Conservation (phyloP, 768 basidiomycete species). For the Suillus subaureus region DNA sequence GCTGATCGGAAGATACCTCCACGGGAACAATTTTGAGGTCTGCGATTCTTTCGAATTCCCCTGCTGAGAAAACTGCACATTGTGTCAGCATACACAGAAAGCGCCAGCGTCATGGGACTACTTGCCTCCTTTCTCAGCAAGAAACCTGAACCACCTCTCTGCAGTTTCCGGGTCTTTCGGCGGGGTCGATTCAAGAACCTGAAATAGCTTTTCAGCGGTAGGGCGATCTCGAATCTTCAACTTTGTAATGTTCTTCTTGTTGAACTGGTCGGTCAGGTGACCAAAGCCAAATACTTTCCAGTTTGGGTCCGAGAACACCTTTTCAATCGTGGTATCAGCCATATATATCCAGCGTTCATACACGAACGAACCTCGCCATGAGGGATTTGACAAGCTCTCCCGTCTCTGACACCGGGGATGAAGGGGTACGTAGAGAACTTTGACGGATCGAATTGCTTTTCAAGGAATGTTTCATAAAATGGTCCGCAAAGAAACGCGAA, state of each 20-base stretch:
- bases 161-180: conserved; percentile 54
- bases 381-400: not conserved
- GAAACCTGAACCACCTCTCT: conserved; percentile 58
- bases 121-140: conserved; percentile 59
- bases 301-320: conserved; percentile 68
- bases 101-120: not conserved
- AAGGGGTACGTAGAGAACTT: conserved; percentile 61
- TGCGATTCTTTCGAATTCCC: conserved; percentile 56
- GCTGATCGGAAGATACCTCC: not conserved
- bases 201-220: conserved; percentile 53
- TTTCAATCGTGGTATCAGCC: not conserved
- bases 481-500: conserved; percentile 52
- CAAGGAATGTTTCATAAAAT: not conserved
- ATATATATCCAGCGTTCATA: too few species aligned
- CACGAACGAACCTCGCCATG: not conserved
- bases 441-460: conserved; percentile 35
- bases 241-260: conserved; percentile 49
- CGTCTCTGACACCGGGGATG: conserved; percentile 57
- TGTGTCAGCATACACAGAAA: conserved; percentile 6
- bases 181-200: conserved; percentile 54
- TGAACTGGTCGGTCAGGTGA: conserved; percentile 51
- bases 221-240: conserved; percentile 71
- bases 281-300: conserved; percentile 74
- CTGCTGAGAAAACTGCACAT: conserved; percentile 51
- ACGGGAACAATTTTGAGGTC: conserved; percentile 65